Evolutionary conservation across 1,139 yeast species (phyloP), one percentile per base, ranked within the genome.

Genomic region (Blastobotrys petasosporus): DNA sequence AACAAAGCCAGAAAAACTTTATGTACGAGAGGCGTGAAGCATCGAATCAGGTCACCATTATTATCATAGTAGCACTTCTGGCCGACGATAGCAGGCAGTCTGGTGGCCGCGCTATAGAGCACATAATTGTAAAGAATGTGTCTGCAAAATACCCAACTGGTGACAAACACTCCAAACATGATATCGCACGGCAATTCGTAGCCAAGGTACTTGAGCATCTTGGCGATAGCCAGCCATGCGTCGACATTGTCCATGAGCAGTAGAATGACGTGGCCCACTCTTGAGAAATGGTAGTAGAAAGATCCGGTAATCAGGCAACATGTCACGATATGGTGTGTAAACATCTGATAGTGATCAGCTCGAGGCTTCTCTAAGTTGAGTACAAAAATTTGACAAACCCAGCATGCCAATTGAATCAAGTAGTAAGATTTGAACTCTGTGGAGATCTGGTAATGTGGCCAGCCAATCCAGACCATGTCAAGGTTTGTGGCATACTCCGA

Each of bases 241-340:
- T 88, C 97, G 40, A 81, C 94, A 32, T 80, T 70, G 65, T 88
- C 96, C 95, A 88, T 87, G 52, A 85, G 68, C 55, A 82, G 74
- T 56, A 86, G 67, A 41, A 88, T 82, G 39, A 82, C 75, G 64
- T 86, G 86, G 30, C 97, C 97, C 47, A 86, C 77, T 39, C 88
- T 74, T 34, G 82, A 79, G 63, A 79, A 84, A 65, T 84, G 80
- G 60, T 77, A 80, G 58, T 73, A 73, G 63, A 87, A 88, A 1
- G 94, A 82, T 1, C 94, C 94, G 16, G 75, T 65, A 38, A 85
- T 74, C 50, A 88, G 72, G 29, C 72, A 57, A 57, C 82, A 75
- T 1, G 97, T 88, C 47, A 88, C 81, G 45, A 88, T 79, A 65
- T 88, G 97, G 63, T 88, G 97, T 42, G 82, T 70, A 60, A 87